phyloP scores from a whole-genome alignment of 768 basidiomycete genomes.

The Hebeloma cylindrosporum region DNA sequence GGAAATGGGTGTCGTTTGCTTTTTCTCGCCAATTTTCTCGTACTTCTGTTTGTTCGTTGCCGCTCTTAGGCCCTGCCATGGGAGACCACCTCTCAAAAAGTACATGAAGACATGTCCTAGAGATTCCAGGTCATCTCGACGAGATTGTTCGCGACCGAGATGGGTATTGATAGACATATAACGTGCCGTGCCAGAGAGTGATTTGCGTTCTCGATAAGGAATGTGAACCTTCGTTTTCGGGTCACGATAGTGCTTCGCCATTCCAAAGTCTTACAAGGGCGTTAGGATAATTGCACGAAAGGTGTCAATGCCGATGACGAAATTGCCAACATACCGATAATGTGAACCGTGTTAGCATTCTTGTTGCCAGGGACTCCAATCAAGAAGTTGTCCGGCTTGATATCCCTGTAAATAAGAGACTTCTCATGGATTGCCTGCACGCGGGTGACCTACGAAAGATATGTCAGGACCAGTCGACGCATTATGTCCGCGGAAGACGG shows the following conservation, averaged over 20 bases:
- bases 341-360: constrained; percentile 82
- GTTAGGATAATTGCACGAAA: too few species aligned
- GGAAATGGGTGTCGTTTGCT: constrained; percentile 87
- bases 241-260: constrained; percentile 99
- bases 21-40: constrained; percentile 99
- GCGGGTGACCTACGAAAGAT: constrained; percentile 72
- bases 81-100: constrained; percentile 92
- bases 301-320: too few species aligned
- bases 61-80: constrained; percentile 97
- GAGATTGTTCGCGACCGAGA: constrained; percentile 90
- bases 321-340: constrained; percentile 79
- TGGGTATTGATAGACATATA: constrained; percentile 99
- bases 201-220: constrained; percentile 98
- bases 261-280: constrained; percentile 99
- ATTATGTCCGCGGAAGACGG: neutral
- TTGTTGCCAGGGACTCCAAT: constrained; percentile 93
- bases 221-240: constrained; percentile 98
- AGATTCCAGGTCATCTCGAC: constrained; percentile 95
- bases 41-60: constrained; percentile 99
- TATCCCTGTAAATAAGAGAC: constrained; percentile 97
- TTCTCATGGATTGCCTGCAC: constrained; percentile 98
- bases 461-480: constrained; percentile 13
- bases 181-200: constrained; percentile 91
- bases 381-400: constrained; percentile 99
- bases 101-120: constrained; percentile 99